Evolutionary conservation across 768 basidiomycete species (phyloP).

Genomic region (Mycena maculata): DNA sequence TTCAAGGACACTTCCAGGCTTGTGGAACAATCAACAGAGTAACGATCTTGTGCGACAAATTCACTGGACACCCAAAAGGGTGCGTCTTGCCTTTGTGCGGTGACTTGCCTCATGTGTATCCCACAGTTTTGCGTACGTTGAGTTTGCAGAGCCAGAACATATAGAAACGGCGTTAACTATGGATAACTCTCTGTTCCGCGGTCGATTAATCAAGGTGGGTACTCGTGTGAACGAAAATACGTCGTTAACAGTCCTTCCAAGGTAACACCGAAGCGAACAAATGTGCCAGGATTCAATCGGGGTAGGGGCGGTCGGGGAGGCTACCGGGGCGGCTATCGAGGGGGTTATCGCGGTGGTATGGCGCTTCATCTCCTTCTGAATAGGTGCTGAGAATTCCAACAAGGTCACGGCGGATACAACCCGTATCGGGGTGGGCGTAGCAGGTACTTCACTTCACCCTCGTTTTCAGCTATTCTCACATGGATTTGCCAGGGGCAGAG

Average conservation of each 20-base stretch:
- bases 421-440: conserved; percentile 79
- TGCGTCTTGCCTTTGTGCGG: conserved; percentile 43
- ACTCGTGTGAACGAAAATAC: neutral
- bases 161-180: conserved; percentile 92
- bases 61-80: conserved; percentile 99
- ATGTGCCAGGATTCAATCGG: conserved; percentile 91
- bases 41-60: conserved; percentile 99
- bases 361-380: neutral
- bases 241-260: conserved; percentile 43
- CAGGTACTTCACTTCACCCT: conserved; percentile 61
- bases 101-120: conserved; percentile 17
- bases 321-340: conserved; percentile 69
- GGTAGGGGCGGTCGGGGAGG: conserved; percentile 79
- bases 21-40: conserved; percentile 99
- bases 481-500: conserved; percentile 64
- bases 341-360: conserved; percentile 62
- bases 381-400: neutral
- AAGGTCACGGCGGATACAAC: conserved; percentile 62
- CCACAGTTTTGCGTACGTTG: conserved; percentile 94
- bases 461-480: neutral
- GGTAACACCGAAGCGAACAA: conserved; percentile 97
- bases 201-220: conserved; percentile 88
- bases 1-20: conserved; percentile 96
- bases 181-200: conserved; percentile 96
- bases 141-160: conserved; percentile 93